These are phyloP conservation scores for Chenopodium suecicum DNA, from an alignment of 148 eudicot genomes.

Conservation along the genomic window DNA sequence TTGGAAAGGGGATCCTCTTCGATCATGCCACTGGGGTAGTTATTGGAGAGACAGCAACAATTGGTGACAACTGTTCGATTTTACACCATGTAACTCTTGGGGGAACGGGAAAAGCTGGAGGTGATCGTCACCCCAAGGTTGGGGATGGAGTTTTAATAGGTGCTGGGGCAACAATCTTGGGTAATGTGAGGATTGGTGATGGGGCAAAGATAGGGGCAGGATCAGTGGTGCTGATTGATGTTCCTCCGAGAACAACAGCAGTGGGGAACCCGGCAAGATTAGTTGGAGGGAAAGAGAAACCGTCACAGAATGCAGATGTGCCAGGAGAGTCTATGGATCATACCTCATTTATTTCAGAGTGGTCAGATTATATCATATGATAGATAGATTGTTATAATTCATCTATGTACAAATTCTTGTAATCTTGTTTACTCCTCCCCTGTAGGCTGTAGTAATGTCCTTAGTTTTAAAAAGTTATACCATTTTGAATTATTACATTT, in stretches of 20 bases:
- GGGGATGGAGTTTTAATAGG: constrained; percentile 70
- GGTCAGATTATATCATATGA: constrained; percentile 49
- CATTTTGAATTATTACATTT: too few species aligned
- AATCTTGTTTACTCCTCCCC: neutral
- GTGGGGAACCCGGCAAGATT: constrained; percentile 71
- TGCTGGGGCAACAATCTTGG: constrained; percentile 62
- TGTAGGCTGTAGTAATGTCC: too few species aligned
- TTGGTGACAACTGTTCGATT: constrained; percentile 63
- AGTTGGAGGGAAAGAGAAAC: constrained; percentile 56
- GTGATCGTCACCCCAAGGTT: constrained; percentile 69
- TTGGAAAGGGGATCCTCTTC: constrained; percentile 61
- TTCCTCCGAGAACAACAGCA: constrained; percentile 59
- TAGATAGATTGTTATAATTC: neutral
- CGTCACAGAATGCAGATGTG: constrained; percentile 42
- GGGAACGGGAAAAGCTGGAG: constrained; percentile 59
- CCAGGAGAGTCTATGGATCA: constrained; percentile 74
- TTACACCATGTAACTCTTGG: constrained; percentile 66
- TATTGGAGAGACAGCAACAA: constrained; percentile 66
- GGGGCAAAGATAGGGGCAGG: constrained; percentile 80
- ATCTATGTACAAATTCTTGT: neutral
- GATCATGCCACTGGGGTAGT: constrained; percentile 79
- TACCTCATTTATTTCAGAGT: constrained; percentile 56
- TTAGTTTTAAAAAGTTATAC: too few species aligned
- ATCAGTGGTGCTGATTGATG: constrained; percentile 63
- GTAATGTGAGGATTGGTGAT: constrained; percentile 60